phyloP scores from a whole-genome alignment of 208 protist genomes.

The Trypanosoma scelopori region DNA sequence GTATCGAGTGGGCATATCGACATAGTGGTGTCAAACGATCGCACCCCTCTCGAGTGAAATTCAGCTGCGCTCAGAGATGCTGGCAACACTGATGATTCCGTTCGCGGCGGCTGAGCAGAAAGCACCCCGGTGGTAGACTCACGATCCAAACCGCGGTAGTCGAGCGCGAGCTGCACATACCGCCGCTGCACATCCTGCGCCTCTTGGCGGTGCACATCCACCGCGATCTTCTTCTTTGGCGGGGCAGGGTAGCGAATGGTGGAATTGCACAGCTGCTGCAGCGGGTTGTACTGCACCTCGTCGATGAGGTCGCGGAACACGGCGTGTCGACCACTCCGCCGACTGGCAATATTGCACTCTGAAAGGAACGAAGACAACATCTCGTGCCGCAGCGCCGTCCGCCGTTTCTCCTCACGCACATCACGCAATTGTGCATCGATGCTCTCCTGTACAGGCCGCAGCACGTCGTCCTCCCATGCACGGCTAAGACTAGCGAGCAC shows the following conservation, averaged over 20 bases:
- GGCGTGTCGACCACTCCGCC: constrained; percentile 12
- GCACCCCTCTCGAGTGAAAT: neutral
- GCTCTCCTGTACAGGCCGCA: constrained; percentile 27
- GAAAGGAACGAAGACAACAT: constrained; percentile 20
- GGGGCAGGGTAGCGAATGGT: constrained; percentile 18
- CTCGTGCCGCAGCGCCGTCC: neutral
- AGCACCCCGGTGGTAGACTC: constrained; percentile 25
- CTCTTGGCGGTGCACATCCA: constrained; percentile 25
- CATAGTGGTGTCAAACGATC: neutral
- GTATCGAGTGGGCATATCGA: neutral
- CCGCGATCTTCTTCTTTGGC: neutral
- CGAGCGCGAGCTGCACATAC: constrained; percentile 29
- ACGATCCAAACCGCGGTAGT: constrained; percentile 24
- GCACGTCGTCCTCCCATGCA: constrained; percentile 27
- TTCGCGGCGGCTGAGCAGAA: neutral
- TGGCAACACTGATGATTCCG: neutral
- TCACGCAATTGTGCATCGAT: constrained; percentile 24
- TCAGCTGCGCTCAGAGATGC: too few species aligned
- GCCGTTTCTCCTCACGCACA: neutral
- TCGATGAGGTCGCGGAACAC: constrained; percentile 30
- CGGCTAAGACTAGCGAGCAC: constrained; percentile 19
- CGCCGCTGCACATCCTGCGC: constrained; percentile 7
- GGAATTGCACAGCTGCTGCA: constrained; percentile 2
- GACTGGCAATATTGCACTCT: constrained; percentile 17
- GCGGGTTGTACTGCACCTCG: constrained; percentile 24